Conservation (phyloP, 176 grass and related monocot genomes). For the Avena eriantha region DNA sequence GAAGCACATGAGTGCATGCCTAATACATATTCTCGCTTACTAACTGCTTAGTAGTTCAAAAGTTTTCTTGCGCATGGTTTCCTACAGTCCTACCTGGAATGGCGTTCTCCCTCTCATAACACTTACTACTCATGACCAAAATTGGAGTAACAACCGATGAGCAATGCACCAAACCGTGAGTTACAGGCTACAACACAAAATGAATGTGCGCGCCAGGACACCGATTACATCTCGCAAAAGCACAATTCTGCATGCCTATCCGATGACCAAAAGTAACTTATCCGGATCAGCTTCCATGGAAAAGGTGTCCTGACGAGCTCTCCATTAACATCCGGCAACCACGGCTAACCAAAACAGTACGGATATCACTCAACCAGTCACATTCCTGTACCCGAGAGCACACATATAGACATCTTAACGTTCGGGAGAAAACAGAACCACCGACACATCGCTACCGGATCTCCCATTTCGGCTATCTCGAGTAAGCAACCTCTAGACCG, state of each 20-base stretch:
- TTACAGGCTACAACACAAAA: conserved; percentile 1
- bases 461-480: background rate
- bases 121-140: background rate
- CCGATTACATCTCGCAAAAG: background rate
- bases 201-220: background rate
- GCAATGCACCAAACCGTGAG: background rate
- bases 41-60: background rate
- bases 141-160: background rate
- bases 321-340: background rate
- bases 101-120: background rate
- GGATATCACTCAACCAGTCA: conserved; percentile 18
- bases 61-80: background rate
- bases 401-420: background rate
- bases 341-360: conserved; percentile 4
- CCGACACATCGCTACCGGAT: background rate
- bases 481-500: background rate
- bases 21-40: conserved; percentile 9
- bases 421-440: background rate
- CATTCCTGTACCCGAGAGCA: conserved; percentile 1
- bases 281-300: conserved; percentile 15
- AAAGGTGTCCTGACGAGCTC: background rate
- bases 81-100: background rate
- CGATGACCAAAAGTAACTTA: background rate
- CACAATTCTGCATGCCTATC: background rate
- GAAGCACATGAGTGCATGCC: background rate